Conservation (phyloP, 148 eudicot species). For the Amaranthus cruentus region DNA sequence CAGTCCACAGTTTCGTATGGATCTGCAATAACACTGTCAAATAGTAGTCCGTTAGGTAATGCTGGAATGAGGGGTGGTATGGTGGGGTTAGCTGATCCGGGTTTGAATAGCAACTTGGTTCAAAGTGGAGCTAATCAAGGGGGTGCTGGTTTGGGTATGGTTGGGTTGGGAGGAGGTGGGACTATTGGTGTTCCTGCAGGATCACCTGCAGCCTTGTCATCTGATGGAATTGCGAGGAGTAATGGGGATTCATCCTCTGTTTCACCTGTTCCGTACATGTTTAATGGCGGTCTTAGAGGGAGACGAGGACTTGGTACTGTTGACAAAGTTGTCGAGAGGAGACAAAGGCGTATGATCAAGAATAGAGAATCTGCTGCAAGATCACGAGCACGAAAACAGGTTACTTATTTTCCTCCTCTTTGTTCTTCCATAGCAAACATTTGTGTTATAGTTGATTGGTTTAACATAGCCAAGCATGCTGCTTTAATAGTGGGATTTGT, state of each 20-base stretch:
- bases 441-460: not conserved
- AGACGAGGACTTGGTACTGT: constrained; percentile 45
- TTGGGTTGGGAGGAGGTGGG: constrained; percentile 51
- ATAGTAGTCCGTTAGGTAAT: constrained; percentile 41
- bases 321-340: constrained; percentile 85
- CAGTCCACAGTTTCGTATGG: constrained; percentile 51
- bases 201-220: constrained; percentile 67
- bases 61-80: constrained; percentile 52
- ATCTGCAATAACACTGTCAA: constrained; percentile 42
- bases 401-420: constrained; percentile 12
- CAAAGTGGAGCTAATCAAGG: constrained; percentile 38
- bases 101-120: constrained; percentile 41
- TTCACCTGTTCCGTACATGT: constrained; percentile 76
- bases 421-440: not conserved
- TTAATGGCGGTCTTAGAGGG: constrained; percentile 67
- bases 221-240: constrained; percentile 76
- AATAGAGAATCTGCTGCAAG: constrained; percentile 95
- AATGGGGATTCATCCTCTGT: constrained; percentile 74
- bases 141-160: constrained; percentile 59
- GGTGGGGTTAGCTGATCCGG: constrained; percentile 38
- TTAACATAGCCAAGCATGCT: not conserved
- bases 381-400: constrained; percentile 97
- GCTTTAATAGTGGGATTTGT: not conserved
- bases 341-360: constrained; percentile 91
- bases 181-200: constrained; percentile 48